Conservation (phyloP, 1,284 basidiomycete genomes). For the Erythrobasidium hasegawianum region DNA sequence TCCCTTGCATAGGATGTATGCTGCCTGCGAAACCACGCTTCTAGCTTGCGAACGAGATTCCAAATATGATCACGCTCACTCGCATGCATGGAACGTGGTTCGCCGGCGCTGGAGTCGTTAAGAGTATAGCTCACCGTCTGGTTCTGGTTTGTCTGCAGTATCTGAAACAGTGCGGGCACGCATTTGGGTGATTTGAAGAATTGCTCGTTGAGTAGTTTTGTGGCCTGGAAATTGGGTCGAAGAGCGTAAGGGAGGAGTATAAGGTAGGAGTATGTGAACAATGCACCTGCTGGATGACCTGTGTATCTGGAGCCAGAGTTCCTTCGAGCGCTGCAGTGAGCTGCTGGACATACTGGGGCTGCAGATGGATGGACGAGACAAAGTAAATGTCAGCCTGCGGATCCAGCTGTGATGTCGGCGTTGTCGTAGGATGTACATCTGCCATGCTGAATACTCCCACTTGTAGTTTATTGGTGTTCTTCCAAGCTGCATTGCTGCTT, state of each 20-base stretch:
- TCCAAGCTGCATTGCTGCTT: no score
- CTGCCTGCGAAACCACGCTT: no score
- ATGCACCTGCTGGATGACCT: constrained; percentile 77
- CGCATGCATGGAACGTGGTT: background rate
- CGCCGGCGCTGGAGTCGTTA: background rate
- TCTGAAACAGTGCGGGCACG: constrained; percentile 85
- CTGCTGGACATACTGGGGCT: constrained; percentile 57
- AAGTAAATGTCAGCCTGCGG: background rate
- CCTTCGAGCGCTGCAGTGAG: constrained; percentile 79
- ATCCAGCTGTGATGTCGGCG: background rate
- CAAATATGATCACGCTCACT: no score
- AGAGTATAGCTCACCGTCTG: constrained; percentile 50
- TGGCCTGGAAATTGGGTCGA: constrained; percentile 77
- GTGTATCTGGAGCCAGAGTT: constrained; percentile 79
- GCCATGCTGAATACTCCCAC: background rate
- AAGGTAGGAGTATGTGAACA: constrained; percentile 25
- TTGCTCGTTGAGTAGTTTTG: constrained; percentile 79
- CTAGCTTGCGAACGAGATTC: no score
- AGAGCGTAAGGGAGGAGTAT: constrained; percentile 33
- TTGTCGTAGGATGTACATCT: background rate
- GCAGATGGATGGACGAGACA: no score
- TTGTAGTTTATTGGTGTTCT: background rate
- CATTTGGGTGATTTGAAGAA: constrained; percentile 88
- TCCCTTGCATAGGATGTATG: no score
- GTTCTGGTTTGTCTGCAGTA: constrained; percentile 79